Base-by-base conservation (phyloP, 306 rosid species). In the Rubus parviflorus region DNA sequence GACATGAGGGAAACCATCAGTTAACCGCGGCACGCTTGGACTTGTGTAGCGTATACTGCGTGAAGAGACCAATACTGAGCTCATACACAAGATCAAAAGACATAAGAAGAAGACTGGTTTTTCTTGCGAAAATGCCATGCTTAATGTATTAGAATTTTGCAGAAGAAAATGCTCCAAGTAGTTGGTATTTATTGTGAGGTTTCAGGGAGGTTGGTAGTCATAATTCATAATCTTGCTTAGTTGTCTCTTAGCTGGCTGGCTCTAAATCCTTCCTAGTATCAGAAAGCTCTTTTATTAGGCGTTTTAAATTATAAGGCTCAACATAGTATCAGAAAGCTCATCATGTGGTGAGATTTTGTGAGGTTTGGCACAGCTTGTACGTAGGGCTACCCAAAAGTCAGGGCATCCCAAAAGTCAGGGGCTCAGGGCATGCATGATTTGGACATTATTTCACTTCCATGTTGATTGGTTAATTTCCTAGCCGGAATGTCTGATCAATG, bases 191-290 rank as follows among this genome's bases (percentile, higher is more conserved):
- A 90, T 82, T 73, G 68, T 78, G 45, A 81, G 69, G 70, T 74
- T 73, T 81, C 79, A 53, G 80, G 51, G 80, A 69, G 84, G 62
- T 68, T 83, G 83, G 53, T 60, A 58, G 40, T 20, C 54, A n/a
- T 20, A 9, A 14, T 71, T 81, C 83, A 48, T 63, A 68, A 75
- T 80, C 77, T 81, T 77, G 87, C 94, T 84, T 88, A 88, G 98
- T 85, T 94, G 98, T 92, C 68, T 85, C 77, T 78, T 87, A 86
- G 96, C 98, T 94, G 98, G 91, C 83, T 75, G 47, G 67, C 80
- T 53, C 61, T 35, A 8, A 22, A 37, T 73, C 72, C 78, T 71
- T 76, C 68, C 8, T 74, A 53, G 77, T 72, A 63, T 80, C 83
- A 42, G 7, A 57, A 37, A 23, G 43, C 69, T 80, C 79, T 82